These are phyloP conservation scores for Leptographium galeiforme DNA, from an alignment of 2,329 filamentous ascomycete species.

Conservation along the genomic window DNA sequence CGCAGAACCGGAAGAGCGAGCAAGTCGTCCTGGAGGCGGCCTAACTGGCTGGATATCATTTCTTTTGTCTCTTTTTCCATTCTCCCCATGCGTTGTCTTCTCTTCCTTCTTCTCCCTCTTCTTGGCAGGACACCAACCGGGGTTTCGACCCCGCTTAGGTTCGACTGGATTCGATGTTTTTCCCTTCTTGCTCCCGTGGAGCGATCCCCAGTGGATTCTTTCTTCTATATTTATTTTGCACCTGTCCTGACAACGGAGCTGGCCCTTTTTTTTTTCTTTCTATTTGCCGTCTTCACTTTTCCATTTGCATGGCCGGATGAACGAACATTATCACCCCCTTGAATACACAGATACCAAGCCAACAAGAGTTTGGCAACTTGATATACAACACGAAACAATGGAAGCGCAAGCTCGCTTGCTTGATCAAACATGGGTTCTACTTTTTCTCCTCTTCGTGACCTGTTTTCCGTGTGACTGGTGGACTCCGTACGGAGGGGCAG, in stretches of 20 bases:
- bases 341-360: not conserved
- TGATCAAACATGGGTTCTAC: not conserved
- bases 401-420: not conserved
- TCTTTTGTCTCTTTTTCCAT: slow-evolving; percentile 1
- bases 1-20: slow-evolving; percentile 37
- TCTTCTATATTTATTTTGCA: not conserved
- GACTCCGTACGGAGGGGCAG: no score
- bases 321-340: not conserved
- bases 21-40: slow-evolving; percentile 36
- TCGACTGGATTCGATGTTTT: not conserved
- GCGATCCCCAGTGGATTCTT: not conserved
- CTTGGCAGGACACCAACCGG: not conserved
- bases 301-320: not conserved
- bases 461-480: not conserved
- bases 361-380: not conserved
- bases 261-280: not conserved
- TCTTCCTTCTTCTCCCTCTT: not conserved
- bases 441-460: not conserved
- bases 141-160: not conserved
- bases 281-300: not conserved
- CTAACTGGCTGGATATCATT: slow-evolving; percentile 10
- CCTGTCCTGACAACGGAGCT: not conserved
- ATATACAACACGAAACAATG: not conserved
- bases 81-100: not conserved
- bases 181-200: not conserved